Base-by-base conservation (phyloP, 805 yeast species). In the Candida ascalaphidarum region DNA sequence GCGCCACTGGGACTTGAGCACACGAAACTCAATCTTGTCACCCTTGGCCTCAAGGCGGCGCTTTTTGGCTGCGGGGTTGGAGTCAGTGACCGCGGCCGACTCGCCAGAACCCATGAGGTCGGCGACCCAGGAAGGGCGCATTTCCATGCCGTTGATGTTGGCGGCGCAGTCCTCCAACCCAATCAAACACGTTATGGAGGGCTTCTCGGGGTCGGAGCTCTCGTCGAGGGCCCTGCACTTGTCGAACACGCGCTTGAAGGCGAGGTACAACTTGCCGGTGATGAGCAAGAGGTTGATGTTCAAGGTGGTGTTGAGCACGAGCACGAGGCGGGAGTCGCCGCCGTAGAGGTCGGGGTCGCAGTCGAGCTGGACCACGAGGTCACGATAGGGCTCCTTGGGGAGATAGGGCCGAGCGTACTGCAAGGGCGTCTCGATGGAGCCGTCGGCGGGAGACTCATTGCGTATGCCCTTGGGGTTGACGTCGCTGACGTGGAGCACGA, bases 401-500 rank as follows among this genome's bases (percentile, higher is more conserved):
- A 61, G 36, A 34, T 37, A 45, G 2, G 68, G 69, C 26, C 68
- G 36, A 13, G 40, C 37, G 34, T 62, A 63, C 22, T 36, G 34
- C 13, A 50, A 14, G 3, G 55, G 50, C 9, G 31, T 32, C 32
- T 55, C 61, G 9, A 30, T 32, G 3, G 28, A 21, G 20, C 33
- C 29, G 19, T 40, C 46, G 7, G 28, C 27, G 3, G 43, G 41
- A 3, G 55, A 42, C 15, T 27, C 31, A 27, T 47, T 43, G 15
- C 37, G 16, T 12, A 61, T 27, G 2, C 75, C 69, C 17, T 50
- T 47, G 14, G 48, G 44, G 26, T 54, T 56, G 12, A 78, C 23
- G 46, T 80, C 77, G 20, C 48, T 39, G 21, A 77, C 34, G 16
- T 61, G 48, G 2, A 83, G 32, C 1, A 72, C 39, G 7, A 86